Evolutionary conservation across 345 rosid genomes (phyloP), one percentile per base, ranked within the genome.

Genomic region (Lepidium aucheri): DNA sequence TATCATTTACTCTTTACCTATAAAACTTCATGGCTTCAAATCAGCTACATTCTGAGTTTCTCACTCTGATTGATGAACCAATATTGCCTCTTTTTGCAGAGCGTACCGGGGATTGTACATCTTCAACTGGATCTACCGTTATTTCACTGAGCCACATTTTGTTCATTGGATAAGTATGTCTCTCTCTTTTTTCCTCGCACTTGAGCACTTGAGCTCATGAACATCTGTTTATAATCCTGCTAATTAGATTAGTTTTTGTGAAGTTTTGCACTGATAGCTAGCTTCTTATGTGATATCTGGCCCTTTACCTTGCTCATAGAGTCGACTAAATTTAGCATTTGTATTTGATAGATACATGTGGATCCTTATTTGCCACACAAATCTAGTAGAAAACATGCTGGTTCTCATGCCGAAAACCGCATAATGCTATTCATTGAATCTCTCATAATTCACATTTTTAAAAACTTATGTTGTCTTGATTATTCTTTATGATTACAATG

Each of bases 151-250:
- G 75, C 76, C 59, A 1, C 88, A 86, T 71, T 83, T 75, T 68
- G 78, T 83, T 53, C 90, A 84, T 15, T 84, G 90, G 96, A 88
- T 88, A 84, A 80, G 95, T 88, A 88, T 59, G 86, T 36, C 15
- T 59, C 58, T 55, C n/a, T 68, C 41, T 34, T 52, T 45, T 47
- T 46, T 11, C 12, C 34, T 14, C 44, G 33, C 17, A 45, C 13
- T 11, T 44, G 3, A 67, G 33, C 17, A 45, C 13, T 11, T 44
- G 3, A 67, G 26, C 44, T 15, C 16, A 42, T 43, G 15, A 53
- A 32, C 4, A 65, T 35, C 60, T 43, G 50, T 50, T 63, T 50
- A 28, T 28, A 11, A 39, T 33, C 17, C 9, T 40, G 39, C 30
- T 65, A 16, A 0, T 17, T 50, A 1, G 34, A 65, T 67, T 67